Conservation (phyloP, 75 land plant genomes). For the Cupressus sempervirens region DNA sequence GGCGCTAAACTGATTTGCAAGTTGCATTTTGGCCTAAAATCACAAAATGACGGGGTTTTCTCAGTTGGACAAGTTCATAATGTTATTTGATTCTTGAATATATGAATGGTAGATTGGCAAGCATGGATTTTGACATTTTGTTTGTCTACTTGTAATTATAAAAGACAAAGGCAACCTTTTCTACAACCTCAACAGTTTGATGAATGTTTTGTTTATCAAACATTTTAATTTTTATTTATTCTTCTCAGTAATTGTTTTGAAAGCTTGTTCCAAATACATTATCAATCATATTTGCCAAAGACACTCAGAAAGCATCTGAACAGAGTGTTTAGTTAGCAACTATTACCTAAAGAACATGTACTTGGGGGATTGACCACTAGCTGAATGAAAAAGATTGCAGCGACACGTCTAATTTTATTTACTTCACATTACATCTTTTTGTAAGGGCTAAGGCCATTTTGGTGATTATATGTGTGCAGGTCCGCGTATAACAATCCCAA, state of each 20-base stretch:
- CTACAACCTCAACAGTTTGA: background rate
- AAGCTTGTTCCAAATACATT: background rate
- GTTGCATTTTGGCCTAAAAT: no score
- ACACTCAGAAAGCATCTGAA: background rate
- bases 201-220: background rate
- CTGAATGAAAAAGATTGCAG: background rate
- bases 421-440: background rate
- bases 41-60: no score
- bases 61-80: background rate
- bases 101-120: background rate
- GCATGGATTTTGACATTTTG: background rate
- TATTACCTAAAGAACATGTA: background rate
- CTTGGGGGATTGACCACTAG: background rate
- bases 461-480: conserved; percentile 31
- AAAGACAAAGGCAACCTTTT: background rate
- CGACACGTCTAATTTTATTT: background rate
- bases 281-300: background rate
- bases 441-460: background rate
- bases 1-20: no score
- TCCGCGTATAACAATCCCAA: conserved; percentile 63
- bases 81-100: background rate
- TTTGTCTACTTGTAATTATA: background rate
- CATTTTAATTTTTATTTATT: background rate
- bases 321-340: background rate
- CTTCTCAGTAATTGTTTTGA: background rate